phyloP scores from a whole-genome alignment of 169 alveolate genomes.

The Cyclospora cayetanensis region DNA sequence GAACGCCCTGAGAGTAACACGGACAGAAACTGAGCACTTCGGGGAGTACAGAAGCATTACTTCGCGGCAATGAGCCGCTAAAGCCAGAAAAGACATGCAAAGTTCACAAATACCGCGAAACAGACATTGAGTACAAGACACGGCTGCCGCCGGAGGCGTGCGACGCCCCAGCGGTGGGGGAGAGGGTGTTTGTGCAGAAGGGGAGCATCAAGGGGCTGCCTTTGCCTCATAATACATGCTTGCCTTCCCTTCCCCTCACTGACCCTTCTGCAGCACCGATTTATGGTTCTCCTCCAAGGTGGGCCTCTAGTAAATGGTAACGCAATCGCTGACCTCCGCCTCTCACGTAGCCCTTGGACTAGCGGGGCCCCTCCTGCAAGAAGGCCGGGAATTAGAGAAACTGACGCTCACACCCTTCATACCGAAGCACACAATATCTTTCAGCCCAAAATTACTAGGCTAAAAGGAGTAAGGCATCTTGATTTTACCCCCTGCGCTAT shows the following conservation, averaged over 20 bases:
- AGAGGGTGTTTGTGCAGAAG: neutral
- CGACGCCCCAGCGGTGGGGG: conserved; percentile 41
- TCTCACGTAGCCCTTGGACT: no score
- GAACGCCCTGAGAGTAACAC: neutral
- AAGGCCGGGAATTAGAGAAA: no score
- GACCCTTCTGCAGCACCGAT: neutral
- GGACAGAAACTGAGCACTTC: neutral
- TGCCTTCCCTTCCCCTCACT: neutral
- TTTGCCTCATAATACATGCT: neutral
- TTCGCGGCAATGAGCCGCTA: conserved; percentile 43
- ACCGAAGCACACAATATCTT: no score
- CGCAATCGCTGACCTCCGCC: neutral
- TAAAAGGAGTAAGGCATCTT: no score
- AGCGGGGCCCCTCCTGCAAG: no score
- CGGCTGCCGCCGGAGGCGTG: conserved; percentile 26
- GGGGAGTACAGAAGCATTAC: neutral
- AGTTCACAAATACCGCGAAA: neutral
- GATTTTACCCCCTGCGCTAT: no score
- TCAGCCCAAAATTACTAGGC: no score
- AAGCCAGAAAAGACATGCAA: conserved; percentile 7
- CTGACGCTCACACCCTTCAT: no score
- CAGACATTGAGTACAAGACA: conserved; percentile 11
- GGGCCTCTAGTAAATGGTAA: neutral
- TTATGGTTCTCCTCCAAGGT: neutral
- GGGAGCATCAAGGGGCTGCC: neutral